Evolutionary conservation across 1,284 basidiomycete species (phyloP).

Genomic region (Ustilago loliicola): DNA sequence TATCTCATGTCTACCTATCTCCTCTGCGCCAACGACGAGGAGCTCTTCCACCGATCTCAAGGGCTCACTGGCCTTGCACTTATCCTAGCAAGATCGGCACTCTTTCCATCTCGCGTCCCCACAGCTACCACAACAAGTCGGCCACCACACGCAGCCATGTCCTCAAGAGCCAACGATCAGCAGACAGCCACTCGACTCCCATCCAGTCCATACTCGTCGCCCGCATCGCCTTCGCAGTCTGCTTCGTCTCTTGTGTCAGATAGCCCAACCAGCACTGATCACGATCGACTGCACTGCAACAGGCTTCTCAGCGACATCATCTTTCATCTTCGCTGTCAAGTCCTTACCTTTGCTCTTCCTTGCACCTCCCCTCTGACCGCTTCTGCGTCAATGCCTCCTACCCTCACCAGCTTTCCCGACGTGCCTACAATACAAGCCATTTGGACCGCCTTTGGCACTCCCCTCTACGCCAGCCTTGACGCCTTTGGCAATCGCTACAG

Average conservation of each 20-base stretch:
- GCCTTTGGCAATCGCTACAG: constrained; percentile 35
- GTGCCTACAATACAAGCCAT: constrained; percentile 36
- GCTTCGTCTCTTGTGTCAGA: not conserved
- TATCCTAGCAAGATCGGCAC: constrained; percentile 28
- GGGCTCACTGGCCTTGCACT: constrained; percentile 32
- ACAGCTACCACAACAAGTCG: not conserved
- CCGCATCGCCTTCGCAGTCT: constrained; percentile 13
- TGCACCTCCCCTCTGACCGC: not conserved
- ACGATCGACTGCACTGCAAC: constrained; percentile 34
- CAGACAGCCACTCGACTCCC: not conserved
- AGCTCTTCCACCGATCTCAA: constrained; percentile 29
- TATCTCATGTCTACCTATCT: constrained; percentile 42
- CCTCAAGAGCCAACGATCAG: not conserved
- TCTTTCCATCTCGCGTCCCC: constrained; percentile 16
- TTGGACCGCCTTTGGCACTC: constrained; percentile 27
- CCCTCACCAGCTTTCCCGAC: constrained; percentile 16
- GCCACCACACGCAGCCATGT: not conserved
- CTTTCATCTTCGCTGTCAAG: constrained; percentile 35
- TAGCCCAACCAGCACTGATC: not conserved
- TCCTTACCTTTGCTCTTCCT: constrained; percentile 22
- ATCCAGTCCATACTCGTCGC: not conserved
- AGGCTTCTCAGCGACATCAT: constrained; percentile 38
- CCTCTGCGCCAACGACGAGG: constrained; percentile 28
- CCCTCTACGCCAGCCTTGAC: constrained; percentile 33
- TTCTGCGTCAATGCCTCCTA: not conserved